phyloP scores from a whole-genome alignment of 2,329 filamentous ascomycete species.

The Ophiostoma sp. region DNA sequence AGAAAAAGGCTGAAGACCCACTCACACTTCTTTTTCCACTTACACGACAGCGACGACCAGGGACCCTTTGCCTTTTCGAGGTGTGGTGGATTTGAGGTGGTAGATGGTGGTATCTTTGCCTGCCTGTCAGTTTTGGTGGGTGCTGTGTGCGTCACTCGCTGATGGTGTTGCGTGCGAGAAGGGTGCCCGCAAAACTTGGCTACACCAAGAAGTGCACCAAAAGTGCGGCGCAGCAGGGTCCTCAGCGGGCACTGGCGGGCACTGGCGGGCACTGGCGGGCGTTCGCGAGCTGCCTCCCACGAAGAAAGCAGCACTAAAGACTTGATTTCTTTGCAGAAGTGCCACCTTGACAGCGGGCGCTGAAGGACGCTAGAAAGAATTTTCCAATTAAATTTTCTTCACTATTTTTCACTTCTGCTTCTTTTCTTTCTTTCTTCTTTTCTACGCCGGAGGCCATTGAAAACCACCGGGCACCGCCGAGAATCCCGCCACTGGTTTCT shows the following conservation, averaged over 20 bases:
- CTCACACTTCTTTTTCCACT: conserved; percentile 13
- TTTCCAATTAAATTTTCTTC: background rate
- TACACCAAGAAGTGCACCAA: background rate
- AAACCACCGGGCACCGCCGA: background rate
- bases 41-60: conserved; percentile 1
- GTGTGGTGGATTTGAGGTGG: background rate
- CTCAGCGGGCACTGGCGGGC: background rate
- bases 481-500: background rate
- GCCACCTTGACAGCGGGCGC: background rate
- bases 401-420: background rate
- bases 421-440: background rate
- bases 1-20: conserved; percentile 10
- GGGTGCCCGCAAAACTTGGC: background rate
- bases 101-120: background rate
- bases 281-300: background rate
- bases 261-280: background rate
- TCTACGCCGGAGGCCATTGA: too few species aligned
- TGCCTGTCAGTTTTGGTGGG: background rate
- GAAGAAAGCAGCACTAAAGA: background rate
- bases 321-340: background rate
- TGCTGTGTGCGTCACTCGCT: conserved; percentile 15
- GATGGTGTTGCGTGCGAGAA: background rate
- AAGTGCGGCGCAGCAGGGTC: conserved; percentile 13
- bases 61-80: background rate
- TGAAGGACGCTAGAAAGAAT: background rate